These are phyloP conservation scores for Eucalyptus viminalis DNA, from an alignment of 345 rosid species.

Conservation along the genomic window DNA sequence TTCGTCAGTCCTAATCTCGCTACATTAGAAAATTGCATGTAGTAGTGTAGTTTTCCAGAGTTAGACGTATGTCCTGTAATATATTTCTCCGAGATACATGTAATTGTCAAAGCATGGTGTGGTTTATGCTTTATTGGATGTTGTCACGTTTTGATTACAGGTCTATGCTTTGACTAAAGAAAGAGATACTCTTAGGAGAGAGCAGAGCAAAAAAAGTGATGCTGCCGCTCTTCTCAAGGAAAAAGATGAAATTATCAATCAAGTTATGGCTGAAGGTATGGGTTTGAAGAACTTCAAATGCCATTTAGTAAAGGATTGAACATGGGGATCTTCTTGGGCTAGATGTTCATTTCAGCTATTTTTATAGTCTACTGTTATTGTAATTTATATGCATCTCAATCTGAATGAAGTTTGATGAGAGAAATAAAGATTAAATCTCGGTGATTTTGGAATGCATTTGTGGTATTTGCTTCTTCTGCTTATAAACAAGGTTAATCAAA, in stretches of 20 bases:
- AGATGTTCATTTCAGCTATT: background rate
- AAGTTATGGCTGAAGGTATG: constrained; percentile 99
- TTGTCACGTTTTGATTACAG: constrained; percentile 17
- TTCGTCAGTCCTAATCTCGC: background rate
- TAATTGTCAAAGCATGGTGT: background rate
- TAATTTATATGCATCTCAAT: background rate
- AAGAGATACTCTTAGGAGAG: constrained; percentile 96
- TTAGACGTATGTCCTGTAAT: background rate
- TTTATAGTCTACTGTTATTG: background rate
- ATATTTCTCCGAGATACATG: background rate
- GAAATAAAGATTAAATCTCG: background rate
- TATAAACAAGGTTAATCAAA: background rate
- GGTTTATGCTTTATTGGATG: background rate
- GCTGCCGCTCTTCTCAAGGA: constrained; percentile 98
- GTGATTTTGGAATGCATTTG: background rate
- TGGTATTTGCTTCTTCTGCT: background rate
- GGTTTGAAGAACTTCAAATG: background rate
- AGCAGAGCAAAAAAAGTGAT: constrained; percentile 88
- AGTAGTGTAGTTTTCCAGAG: background rate
- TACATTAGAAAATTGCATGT: background rate
- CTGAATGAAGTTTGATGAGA: background rate
- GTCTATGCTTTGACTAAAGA: constrained; percentile 95
- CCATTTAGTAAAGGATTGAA: background rate
- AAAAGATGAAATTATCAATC: constrained; percentile 96
- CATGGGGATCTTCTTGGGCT: background rate